Evolutionary conservation across 257 asterid genomes (phyloP).

Genomic region (Jasminum sambac): DNA sequence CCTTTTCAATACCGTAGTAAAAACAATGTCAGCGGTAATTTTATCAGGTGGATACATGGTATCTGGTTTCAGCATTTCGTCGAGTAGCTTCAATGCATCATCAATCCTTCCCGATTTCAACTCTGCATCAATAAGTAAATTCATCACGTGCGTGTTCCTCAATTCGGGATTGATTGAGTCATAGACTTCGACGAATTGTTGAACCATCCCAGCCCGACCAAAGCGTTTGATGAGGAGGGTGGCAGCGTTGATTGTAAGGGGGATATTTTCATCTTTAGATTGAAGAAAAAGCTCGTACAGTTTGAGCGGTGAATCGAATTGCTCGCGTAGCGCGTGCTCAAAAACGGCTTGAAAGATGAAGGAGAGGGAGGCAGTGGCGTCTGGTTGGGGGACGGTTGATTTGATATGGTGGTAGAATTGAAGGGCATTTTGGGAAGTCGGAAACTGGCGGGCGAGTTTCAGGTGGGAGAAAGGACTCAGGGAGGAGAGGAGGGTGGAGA

Average conservation of each 20-base stretch:
- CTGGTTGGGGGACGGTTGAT: constrained; percentile 22
- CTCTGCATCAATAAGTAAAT: constrained; percentile 42
- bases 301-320: constrained; percentile 28
- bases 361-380: constrained; percentile 32
- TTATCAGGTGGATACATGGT: constrained; percentile 39
- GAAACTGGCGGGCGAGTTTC: constrained; percentile 63
- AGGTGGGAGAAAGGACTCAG: constrained; percentile 51
- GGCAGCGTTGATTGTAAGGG: constrained; percentile 55
- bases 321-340: constrained; percentile 54
- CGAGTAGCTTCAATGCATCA: constrained; percentile 72
- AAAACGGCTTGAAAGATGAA: constrained; percentile 64
- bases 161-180: constrained; percentile 37
- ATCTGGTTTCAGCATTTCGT: constrained; percentile 58
- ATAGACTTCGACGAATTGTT: constrained; percentile 44
- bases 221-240: constrained; percentile 54
- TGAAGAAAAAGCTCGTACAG: constrained; percentile 49
- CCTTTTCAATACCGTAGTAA: constrained; percentile 40
- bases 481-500: constrained; percentile 51
- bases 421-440: constrained; percentile 51
- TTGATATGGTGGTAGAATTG: constrained; percentile 52
- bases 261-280: constrained; percentile 37
- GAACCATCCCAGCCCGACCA: constrained; percentile 47
- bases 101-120: constrained; percentile 45
- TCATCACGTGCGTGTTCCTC: constrained; percentile 44
- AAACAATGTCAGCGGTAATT: constrained; percentile 40